Evolutionary conservation across 352 stramenopile species (phyloP), one percentile per base, ranked within the genome.

Genomic region (Pythium volutum): DNA sequence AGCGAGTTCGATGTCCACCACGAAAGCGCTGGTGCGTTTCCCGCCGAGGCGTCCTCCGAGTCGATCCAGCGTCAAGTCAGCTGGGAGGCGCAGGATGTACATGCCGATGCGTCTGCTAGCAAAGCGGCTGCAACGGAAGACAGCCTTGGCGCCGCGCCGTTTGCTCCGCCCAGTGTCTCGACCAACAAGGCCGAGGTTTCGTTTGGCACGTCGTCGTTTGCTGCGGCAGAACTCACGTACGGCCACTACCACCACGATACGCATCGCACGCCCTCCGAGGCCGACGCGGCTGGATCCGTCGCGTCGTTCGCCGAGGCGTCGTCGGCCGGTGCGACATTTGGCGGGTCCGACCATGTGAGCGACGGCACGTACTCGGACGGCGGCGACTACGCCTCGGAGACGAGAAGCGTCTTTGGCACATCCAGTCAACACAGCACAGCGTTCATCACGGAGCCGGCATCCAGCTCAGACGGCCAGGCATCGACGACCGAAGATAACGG

Each of bases 321-420:
- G 15, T 91, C 81, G 3, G 78, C 81, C n/a, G 84, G 81, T 49
- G 84, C 84, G 22, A 93, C 84, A 18, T 88, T 91, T 62, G 84
- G 84, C 20, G 81, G 77, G 2, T 91, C 81, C 34, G 84, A 93
- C 51, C 77, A 78, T 29, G 73, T 82, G 16, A 84, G 81, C 27
- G 81, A 90, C 52, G 76, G 73, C 12, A 63, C 75, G 29, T 89
- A 81, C 73, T 89, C 79, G 18, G 81, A 90, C 48, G 79, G 74
- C 18, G 84, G 55, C 9, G 55, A 55, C 15, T 69, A 78, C 26
- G 66, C 79, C 0, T 93, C 83, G 1, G 83, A 93, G 52, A 89
- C 79, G 3, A 74, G 81, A 18, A 93, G 84, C 27, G 77, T 86
- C 26, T 73, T 89, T 51, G 77, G 82, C 18, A 88, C 79, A 16